phyloP scores from a whole-genome alignment of 805 yeast species.

The Komagataella kurtzmanii region DNA sequence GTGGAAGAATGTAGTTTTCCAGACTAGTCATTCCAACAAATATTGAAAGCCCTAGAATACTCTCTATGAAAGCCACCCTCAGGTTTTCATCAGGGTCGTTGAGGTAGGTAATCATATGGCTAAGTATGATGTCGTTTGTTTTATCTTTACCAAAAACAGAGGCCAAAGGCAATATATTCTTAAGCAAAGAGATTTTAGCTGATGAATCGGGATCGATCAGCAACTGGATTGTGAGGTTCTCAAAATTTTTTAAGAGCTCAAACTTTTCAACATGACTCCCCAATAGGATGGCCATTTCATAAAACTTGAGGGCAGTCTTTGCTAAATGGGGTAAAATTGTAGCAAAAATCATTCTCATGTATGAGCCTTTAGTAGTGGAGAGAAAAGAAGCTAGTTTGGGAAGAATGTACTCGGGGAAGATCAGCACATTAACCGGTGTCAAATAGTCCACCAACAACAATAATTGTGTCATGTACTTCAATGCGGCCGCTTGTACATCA shows the following conservation, averaged over 20 bases:
- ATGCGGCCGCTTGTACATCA: slow-evolving; percentile 53
- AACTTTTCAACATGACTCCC: slow-evolving; percentile 22
- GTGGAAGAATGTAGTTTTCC: slow-evolving; percentile 80
- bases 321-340: slow-evolving; percentile 65
- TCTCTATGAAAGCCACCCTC: slow-evolving; percentile 55
- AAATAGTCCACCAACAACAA: slow-evolving; percentile 48
- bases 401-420: slow-evolving; percentile 72
- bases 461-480: slow-evolving; percentile 55
- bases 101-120: slow-evolving; percentile 83
- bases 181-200: slow-evolving; percentile 59
- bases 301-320: slow-evolving; percentile 44
- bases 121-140: slow-evolving; percentile 77
- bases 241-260: slow-evolving; percentile 40
- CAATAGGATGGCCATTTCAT: slow-evolving; percentile 43
- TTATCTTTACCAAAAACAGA: slow-evolving; percentile 75
- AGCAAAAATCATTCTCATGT: slow-evolving; percentile 59
- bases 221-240: slow-evolving; percentile 46
- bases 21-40: slow-evolving; percentile 71
- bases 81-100: slow-evolving; percentile 65
- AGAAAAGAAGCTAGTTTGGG: slow-evolving; percentile 48
- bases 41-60: slow-evolving; percentile 62
- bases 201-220: slow-evolving; percentile 55
- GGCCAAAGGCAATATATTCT: slow-evolving; percentile 66
- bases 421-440: slow-evolving; percentile 59
- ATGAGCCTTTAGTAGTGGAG: slow-evolving; percentile 11